A percentile compares a stretch with the other conserved stretches of the same genome.
Conservation (phyloP, 345 rosid species). For the Barbarea vulgaris region DNA sequence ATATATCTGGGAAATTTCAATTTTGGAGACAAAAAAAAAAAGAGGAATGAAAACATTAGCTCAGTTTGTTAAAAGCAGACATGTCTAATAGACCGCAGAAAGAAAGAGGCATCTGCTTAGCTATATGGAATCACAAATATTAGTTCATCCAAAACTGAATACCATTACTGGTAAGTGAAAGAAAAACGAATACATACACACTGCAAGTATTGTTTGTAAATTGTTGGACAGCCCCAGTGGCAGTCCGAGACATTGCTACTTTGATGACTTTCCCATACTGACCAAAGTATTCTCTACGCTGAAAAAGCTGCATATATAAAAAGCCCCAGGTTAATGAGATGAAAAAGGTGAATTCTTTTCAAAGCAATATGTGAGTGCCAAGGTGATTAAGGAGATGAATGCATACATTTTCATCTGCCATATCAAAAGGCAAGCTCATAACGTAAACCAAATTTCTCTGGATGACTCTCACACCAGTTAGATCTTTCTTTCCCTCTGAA, state of each 20-base stretch:
- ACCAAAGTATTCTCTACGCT: constrained; percentile 77
- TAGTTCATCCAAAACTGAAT: constrained; percentile 12
- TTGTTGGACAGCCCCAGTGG: constrained; percentile 79
- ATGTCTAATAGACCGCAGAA: constrained; percentile 21
- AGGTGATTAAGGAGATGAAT: neutral
- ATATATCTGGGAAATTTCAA: constrained; percentile 60
- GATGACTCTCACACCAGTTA: constrained; percentile 83
- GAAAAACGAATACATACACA: constrained; percentile 64
- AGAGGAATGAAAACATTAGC: constrained; percentile 16
- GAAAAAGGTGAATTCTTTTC: constrained; percentile 4
- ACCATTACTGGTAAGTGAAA: neutral
- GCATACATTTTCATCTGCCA: constrained; percentile 89
- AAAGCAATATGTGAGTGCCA: constrained; percentile 5
- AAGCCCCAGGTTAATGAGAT: constrained; percentile 2
- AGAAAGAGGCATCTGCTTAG: constrained; percentile 1
- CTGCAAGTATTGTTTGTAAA: constrained; percentile 91
- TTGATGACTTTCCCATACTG: constrained; percentile 93
- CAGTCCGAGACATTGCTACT: constrained; percentile 89
- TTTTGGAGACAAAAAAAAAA: neutral
- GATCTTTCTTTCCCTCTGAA: constrained; percentile 81
- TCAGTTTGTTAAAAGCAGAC: constrained; percentile 14
- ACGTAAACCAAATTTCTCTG: constrained; percentile 92
- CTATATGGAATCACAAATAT: neutral
- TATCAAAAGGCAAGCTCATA: constrained; percentile 84
- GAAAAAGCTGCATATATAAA: constrained; percentile 66